Base-by-base conservation (phyloP, 2,329 filamentous ascomycete genomes). In the Sclerotiophoma versabilis region DNA sequence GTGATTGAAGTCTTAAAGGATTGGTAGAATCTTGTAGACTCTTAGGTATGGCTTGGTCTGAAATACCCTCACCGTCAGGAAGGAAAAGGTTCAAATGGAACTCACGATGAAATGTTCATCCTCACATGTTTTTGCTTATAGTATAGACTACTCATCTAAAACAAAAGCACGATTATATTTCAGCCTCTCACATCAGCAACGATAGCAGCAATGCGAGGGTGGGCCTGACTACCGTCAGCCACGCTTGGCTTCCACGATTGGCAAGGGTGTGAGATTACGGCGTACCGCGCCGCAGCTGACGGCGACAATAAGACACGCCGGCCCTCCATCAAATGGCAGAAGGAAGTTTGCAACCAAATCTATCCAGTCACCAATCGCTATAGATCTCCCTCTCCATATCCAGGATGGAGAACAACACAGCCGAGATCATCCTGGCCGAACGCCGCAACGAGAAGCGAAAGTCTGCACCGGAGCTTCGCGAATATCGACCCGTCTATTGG, bases 401-500 rank as follows among this genome's bases (percentile, higher is more conserved):
- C 10, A 27, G 38, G 1, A 58, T 61, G 55, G 58, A 61, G 9
- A 43, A 61, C 22, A 54, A 54, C n/a, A 49, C 37, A 17, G 46
- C 55, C 2, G 52, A 59, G 10, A 43, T 54, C 43, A 26, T 56
- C 8, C 43, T 61, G 19, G 42, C 51, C 11, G 55, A 54, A 19
- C 49, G 43, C 22, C 52, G 55, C 22, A 49, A 57, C 26, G 43
- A 49, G 5, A 48, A 58, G 20, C 52, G 49, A 15, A 48, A 37
- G 12, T 49, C 49, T 9, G 38, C 43, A 17, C 51, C 51, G 6
- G 52, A 61, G 15, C 39, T 58, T 26, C 55, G 49, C 44, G 44
- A 60, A 33, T 44, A 54, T 19, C 54, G 62, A 17, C 26, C 48
- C 4, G 36, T 59, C 20, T 63, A 62, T 17, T 52, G 54, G 29